Conservation (phyloP, 768 basidiomycete species). For the Boletus bicolor region DNA sequence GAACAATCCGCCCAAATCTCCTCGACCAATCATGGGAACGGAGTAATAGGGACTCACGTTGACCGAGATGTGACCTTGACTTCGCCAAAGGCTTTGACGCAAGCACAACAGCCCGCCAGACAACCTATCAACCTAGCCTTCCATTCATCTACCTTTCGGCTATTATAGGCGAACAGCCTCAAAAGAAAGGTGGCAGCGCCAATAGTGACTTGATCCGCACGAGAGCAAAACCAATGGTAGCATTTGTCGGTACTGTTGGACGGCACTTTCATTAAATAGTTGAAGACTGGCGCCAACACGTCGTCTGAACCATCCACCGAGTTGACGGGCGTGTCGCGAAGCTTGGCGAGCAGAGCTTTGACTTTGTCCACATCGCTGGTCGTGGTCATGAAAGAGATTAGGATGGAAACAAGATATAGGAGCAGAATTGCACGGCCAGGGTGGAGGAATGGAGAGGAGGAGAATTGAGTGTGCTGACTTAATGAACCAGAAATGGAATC, state of each 20-base stretch:
- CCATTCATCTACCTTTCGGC: slow-evolving; percentile 60
- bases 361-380: slow-evolving; percentile 36
- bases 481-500: slow-evolving; percentile 13
- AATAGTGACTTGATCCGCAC: slow-evolving; percentile 50
- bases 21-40: background rate
- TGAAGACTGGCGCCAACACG: slow-evolving; percentile 48
- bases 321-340: slow-evolving; percentile 59
- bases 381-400: slow-evolving; percentile 23
- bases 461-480: background rate
- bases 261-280: slow-evolving; percentile 49
- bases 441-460: background rate
- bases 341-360: slow-evolving; percentile 45
- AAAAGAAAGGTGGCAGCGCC: slow-evolving; percentile 80
- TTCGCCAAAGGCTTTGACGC: slow-evolving; percentile 63
- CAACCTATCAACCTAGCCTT: slow-evolving; percentile 52
- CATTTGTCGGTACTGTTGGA: slow-evolving; percentile 35
- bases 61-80: slow-evolving; percentile 61
- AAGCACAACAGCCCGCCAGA: slow-evolving; percentile 61
- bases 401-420: background rate
- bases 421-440: background rate
- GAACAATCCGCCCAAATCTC: slow-evolving; percentile 6
- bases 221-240: slow-evolving; percentile 81
- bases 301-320: slow-evolving; percentile 46
- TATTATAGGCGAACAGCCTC: slow-evolving; percentile 75
- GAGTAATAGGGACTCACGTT: slow-evolving; percentile 55